These are phyloP conservation scores for Trichoderma gracile DNA, from an alignment of 2,329 filamentous ascomycete genomes.

Conservation along the genomic window DNA sequence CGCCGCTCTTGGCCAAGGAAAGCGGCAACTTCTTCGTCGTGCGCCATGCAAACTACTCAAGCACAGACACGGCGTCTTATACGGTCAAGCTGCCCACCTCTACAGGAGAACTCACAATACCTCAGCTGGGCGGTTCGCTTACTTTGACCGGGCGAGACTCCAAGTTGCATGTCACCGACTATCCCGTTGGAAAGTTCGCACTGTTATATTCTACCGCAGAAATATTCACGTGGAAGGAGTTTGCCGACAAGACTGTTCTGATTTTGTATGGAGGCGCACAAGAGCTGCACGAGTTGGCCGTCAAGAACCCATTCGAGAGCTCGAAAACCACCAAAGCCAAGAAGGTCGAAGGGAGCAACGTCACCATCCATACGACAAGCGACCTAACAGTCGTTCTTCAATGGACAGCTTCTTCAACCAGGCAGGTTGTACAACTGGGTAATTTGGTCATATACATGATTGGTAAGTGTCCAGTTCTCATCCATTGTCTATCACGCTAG, in stretches of 20 bases:
- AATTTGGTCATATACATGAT: conserved; percentile 47
- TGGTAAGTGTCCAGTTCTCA: conserved; percentile 31
- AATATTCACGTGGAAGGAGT: conserved; percentile 68
- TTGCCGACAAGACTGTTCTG: conserved; percentile 58
- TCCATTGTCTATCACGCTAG: not conserved
- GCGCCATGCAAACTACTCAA: conserved; percentile 67
- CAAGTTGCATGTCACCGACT: conserved; percentile 68
- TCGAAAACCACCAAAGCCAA: conserved; percentile 31
- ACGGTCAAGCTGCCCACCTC: conserved; percentile 62
- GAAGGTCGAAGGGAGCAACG: conserved; percentile 34
- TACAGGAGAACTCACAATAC: conserved; percentile 57
- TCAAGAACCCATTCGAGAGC: conserved; percentile 33
- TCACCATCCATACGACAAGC: conserved; percentile 31
- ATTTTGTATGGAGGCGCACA: conserved; percentile 63
- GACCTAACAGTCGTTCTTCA: conserved; percentile 34
- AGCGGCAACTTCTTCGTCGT: conserved; percentile 65
- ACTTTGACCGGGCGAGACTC: conserved; percentile 64
- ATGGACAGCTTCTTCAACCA: conserved; percentile 36
- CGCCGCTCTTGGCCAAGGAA: conserved; percentile 58
- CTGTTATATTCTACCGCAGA: conserved; percentile 70
- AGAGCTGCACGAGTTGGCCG: conserved; percentile 64
- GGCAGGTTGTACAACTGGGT: conserved; percentile 38
- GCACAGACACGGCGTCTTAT: conserved; percentile 58
- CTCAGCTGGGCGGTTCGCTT: conserved; percentile 58
- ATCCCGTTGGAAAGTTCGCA: conserved; percentile 58